A percentile compares a stretch with the other conserved stretches of the same genome.
Conservation (phyloP, 1,284 basidiomycete genomes). For the Pseudozyma hubeiensis region DNA sequence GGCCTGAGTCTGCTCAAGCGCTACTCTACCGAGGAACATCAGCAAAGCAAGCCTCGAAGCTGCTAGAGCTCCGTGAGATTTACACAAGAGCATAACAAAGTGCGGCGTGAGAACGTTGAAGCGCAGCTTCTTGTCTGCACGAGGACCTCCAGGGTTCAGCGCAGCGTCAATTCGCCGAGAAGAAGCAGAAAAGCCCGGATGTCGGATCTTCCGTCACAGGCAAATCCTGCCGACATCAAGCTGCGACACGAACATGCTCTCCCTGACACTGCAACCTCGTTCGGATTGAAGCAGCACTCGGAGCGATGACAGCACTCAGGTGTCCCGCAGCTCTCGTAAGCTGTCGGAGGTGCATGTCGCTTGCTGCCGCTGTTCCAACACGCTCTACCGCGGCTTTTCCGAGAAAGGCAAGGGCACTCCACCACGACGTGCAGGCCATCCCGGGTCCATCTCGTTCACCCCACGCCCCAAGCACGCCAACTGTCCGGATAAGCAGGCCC, state of each 20-base stretch:
- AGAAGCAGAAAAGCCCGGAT: background rate
- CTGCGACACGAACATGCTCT: too few relatives aligned
- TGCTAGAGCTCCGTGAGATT: too few relatives aligned
- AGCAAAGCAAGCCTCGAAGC: too few relatives aligned
- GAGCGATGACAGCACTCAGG: constrained; percentile 5
- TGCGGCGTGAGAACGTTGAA: background rate
- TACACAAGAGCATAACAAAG: too few relatives aligned
- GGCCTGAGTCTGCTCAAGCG: too few relatives aligned
- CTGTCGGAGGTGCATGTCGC: constrained; percentile 20
- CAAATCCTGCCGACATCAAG: background rate
- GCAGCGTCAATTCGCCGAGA: constrained; percentile 1
- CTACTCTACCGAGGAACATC: too few relatives aligned
- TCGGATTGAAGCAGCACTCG: too few relatives aligned
- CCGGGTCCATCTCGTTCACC: background rate
- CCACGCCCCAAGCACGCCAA: too few relatives aligned
- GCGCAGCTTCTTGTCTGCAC: background rate
- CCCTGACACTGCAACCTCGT: too few relatives aligned
- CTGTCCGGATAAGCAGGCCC: background rate
- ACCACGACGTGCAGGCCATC: background rate
- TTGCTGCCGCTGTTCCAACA: background rate
- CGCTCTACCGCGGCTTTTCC: constrained; percentile 12
- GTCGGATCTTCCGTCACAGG: background rate
- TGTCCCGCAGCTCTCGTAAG: constrained; percentile 5
- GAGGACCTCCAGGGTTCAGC: constrained; percentile 6
- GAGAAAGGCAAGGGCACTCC: background rate